Base-by-base conservation (phyloP, 768 basidiomycete species). In the Pulveroboletus sp. region DNA sequence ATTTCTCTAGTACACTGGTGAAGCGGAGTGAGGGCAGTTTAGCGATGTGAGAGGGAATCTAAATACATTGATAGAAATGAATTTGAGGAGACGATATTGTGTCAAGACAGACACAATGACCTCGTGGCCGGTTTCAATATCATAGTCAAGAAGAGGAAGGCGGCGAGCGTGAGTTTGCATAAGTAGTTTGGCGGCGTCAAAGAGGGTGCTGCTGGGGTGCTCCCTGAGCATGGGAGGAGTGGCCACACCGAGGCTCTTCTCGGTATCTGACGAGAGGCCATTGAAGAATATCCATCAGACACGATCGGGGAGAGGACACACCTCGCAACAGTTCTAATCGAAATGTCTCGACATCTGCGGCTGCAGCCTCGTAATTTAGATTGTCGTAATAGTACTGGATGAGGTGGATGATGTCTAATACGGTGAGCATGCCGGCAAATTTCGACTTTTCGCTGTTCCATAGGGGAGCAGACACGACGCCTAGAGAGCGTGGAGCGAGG, bases 361-460 rank as follows among this genome's bases (percentile, higher is more conserved):
- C 81, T 6, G 93, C 94, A 46, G 81, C 83, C 59, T 93, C 93
- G 33, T 84, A 84, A 30, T 88, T 84, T 2, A 79, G 73, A 11
- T 86, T 90, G 41, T 85, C 83, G 69, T 97, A 96, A 69, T 97
- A 99, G 73, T 94, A 96, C 62, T 99, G 96, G 57, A 99, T 98
- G 57, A 99, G 83, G 67, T 99, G 96, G 50, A 99, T 97, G 67
- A 99, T 93, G 69, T 99, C 96, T 50, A 93, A 81, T n/a, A 98
- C 92, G 8, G 96, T 99, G 63, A 99, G 87, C 95, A 99, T 98
- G 52, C 96, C 96, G 8, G 92, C 91, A 62, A 99, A 99, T 37
- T 76, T 82, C 5, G 91, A 94, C 52, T 81, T 82, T 56, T 93
- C 89, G 68, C 93, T 95, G 73, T 97, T 95, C 92, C 95, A 99